A percentile compares a stretch with the other conserved stretches of the same genome.
Conservation (phyloP, 352 stramenopile genomes). For the Pythium vanterpoolii region DNA sequence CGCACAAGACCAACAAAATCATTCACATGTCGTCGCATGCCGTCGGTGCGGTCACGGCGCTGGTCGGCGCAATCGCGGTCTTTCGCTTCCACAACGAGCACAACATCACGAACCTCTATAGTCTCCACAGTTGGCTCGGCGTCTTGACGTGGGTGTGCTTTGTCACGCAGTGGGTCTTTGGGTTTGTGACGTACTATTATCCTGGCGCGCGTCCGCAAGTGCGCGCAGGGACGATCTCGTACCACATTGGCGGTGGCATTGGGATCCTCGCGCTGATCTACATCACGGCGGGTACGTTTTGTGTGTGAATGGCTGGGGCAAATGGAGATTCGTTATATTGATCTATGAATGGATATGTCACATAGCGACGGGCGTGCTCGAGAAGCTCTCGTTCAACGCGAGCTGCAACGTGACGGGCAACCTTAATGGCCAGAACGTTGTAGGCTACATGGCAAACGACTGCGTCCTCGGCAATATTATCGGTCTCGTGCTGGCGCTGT, state of each 20-base stretch:
- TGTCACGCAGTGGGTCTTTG: conserved; percentile 45
- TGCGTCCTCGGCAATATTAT: conserved; percentile 77
- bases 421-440: conserved; percentile 57
- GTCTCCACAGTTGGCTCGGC: conserved; percentile 86
- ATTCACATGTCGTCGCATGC: conserved; percentile 73
- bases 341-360: no score
- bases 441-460: conserved; percentile 67
- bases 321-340: no score
- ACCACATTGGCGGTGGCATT: conserved; percentile 70
- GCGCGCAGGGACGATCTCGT: conserved; percentile 42
- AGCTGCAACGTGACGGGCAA: conserved; percentile 79
- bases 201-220: conserved; percentile 48
- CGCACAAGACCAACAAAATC: conserved; percentile 66
- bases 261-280: conserved; percentile 60
- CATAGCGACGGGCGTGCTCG: conserved; percentile 59
- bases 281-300: conserved; percentile 40
- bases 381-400: conserved; percentile 84
- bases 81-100: conserved; percentile 88
- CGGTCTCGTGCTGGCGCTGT: conserved; percentile 53
- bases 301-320: not conserved
- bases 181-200: conserved; percentile 75
- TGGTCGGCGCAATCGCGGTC: conserved; percentile 63
- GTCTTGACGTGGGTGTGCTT: conserved; percentile 51
- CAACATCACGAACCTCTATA: conserved; percentile 84
- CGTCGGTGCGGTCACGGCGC: conserved; percentile 53